phyloP scores from a whole-genome alignment of 2,329 filamentous ascomycete genomes.

The Aspergillus sp. region DNA sequence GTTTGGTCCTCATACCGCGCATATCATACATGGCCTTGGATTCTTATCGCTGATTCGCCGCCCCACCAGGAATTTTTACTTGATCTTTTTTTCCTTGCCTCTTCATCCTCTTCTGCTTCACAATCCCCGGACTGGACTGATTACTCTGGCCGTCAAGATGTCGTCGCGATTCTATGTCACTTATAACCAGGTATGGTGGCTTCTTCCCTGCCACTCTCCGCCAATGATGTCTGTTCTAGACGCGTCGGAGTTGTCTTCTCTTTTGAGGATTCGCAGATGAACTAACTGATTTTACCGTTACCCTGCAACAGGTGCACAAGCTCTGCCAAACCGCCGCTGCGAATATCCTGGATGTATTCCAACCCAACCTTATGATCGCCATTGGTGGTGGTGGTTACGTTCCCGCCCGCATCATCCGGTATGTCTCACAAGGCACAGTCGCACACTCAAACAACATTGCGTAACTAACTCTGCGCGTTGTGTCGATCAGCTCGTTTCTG shows the following conservation, averaged over 20 bases:
- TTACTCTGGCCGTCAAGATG: slow-evolving; percentile 46
- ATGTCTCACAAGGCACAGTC: slow-evolving; percentile 11
- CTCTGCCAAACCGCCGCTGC: slow-evolving; percentile 82
- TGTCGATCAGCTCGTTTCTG: slow-evolving; percentile 64
- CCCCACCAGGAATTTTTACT: neutral
- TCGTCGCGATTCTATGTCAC: slow-evolving; percentile 81
- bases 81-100: slow-evolving; percentile 1
- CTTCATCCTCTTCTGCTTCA: neutral
- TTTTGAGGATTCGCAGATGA: no score
- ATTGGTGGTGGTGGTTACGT: slow-evolving; percentile 97
- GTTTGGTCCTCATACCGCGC: no score
- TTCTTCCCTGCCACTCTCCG: no score
- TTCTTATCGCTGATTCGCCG: neutral
- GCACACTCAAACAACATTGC: no score
- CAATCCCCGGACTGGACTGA: neutral
- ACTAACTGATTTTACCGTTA: slow-evolving; percentile 6
- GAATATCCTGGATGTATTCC: slow-evolving; percentile 72
- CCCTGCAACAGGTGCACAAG: slow-evolving; percentile 70
- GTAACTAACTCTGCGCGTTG: neutral
- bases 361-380: slow-evolving; percentile 94
- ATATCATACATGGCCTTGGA: no score
- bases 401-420: slow-evolving; percentile 87
- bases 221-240: no score
- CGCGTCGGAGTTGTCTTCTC: neutral
- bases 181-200: slow-evolving; percentile 69